A percentile compares a stretch with the other conserved stretches of the same genome.
These are phyloP conservation scores for Blastocystis sp. DNA, from an alignment of 352 stramenopile species.

Conservation along the genomic window DNA sequence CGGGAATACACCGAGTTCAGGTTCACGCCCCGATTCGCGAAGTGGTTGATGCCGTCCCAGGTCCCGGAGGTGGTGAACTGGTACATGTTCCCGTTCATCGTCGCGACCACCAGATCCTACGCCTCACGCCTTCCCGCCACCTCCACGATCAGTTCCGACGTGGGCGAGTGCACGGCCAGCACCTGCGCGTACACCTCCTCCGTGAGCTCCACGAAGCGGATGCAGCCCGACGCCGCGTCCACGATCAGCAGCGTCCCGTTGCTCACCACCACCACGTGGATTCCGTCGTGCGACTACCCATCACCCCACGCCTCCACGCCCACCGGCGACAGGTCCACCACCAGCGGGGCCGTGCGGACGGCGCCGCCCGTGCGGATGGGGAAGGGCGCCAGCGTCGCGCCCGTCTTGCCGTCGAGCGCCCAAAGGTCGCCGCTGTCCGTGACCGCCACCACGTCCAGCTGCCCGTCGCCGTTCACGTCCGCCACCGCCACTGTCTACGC, in stretches of 20 bases:
- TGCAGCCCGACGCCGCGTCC: conserved; percentile 16
- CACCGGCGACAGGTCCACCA: conserved; percentile 16
- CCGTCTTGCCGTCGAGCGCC: conserved; percentile 36
- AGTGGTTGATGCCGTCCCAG: background rate
- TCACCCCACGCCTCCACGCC: background rate
- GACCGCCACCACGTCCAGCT: conserved; percentile 40
- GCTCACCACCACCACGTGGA: conserved; percentile 22
- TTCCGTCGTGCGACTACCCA: background rate
- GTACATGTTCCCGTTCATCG: conserved; percentile 64
- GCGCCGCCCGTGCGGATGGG: conserved; percentile 21
- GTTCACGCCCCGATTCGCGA: conserved; percentile 16
- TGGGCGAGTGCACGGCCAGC: background rate
- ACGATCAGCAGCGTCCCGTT: conserved; percentile 36
- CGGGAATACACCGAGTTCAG: conserved; percentile 6
- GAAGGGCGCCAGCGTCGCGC: background rate
- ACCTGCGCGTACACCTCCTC: conserved; percentile 50
- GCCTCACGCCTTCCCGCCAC: background rate
- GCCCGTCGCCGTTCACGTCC: conserved; percentile 25
- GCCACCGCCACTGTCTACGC: background rate
- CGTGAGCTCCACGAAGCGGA: conserved; percentile 11
- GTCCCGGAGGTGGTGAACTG: conserved; percentile 41
- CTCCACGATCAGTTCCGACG: background rate
- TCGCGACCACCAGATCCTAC: conserved; percentile 27
- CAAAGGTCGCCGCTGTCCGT: conserved; percentile 58
- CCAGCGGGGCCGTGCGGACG: background rate